A percentile compares a stretch with the other conserved stretches of the same genome.
Conservation (phyloP, 1,284 basidiomycete genomes). For the Malassezia pachydermatis region DNA sequence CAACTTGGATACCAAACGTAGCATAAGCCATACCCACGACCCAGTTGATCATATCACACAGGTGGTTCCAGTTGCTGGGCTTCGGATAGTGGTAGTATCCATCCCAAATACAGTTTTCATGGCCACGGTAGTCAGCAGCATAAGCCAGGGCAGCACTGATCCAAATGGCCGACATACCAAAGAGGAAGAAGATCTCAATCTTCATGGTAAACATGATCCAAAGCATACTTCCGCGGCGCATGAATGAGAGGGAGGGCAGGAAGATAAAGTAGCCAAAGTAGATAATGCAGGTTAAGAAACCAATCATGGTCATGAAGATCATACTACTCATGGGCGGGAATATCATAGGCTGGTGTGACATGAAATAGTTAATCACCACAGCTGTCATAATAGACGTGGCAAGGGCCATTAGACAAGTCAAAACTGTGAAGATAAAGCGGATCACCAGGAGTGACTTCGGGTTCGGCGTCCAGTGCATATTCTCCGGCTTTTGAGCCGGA, state of each 20-base stretch:
- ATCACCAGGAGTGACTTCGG: slow-evolving; percentile 38
- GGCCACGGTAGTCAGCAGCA: slow-evolving; percentile 45
- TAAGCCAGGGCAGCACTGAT: slow-evolving; percentile 48
- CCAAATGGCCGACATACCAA: slow-evolving; percentile 47
- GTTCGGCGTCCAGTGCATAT: slow-evolving; percentile 29
- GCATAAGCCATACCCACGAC: slow-evolving; percentile 46
- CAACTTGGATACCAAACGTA: slow-evolving; percentile 46
- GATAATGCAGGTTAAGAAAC: slow-evolving; percentile 45
- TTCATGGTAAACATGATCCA: slow-evolving; percentile 44
- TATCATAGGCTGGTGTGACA: slow-evolving; percentile 46
- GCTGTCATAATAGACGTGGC: slow-evolving; percentile 39
- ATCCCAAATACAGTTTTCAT: slow-evolving; percentile 48
- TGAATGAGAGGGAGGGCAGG: slow-evolving; percentile 43
- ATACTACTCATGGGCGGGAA: slow-evolving; percentile 48
- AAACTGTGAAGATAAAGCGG: slow-evolving; percentile 38
- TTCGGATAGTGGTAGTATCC: slow-evolving; percentile 49
- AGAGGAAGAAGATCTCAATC: slow-evolving; percentile 46
- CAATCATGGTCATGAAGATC: slow-evolving; percentile 49
- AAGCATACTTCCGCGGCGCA: slow-evolving; percentile 46
- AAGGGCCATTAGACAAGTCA: slow-evolving; percentile 38
- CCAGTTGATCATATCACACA: slow-evolving; percentile 48
- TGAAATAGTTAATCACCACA: slow-evolving; percentile 47
- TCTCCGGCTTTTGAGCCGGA: slow-evolving; percentile 20
- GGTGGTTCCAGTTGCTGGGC: slow-evolving; percentile 44
- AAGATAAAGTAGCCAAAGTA: slow-evolving; percentile 48